Evolutionary conservation across 352 stramenopile species (phyloP).

Genomic region (Phytophthora quininea): DNA sequence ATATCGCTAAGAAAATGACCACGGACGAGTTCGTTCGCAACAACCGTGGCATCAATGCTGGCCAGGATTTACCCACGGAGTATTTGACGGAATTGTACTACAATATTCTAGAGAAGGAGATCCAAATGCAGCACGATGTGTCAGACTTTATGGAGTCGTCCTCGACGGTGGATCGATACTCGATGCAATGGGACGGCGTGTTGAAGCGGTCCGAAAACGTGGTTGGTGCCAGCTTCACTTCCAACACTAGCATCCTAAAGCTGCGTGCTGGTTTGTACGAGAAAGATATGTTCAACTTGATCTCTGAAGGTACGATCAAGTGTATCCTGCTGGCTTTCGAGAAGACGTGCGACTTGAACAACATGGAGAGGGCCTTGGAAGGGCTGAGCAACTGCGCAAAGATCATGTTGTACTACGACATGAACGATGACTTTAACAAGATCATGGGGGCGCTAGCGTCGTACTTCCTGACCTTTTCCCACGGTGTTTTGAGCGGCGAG

Average conservation of each 20-base stretch:
- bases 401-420: constrained; percentile 87
- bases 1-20: constrained; percentile 90
- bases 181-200: constrained; percentile 87
- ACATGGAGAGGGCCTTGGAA: constrained; percentile 85
- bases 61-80: constrained; percentile 70
- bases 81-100: constrained; percentile 83
- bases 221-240: constrained; percentile 87
- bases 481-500: constrained; percentile 83
- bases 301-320: constrained; percentile 80
- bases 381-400: constrained; percentile 84
- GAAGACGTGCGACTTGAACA: constrained; percentile 82
- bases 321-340: constrained; percentile 84
- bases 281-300: constrained; percentile 89
- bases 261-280: constrained; percentile 84
- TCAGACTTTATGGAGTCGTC: constrained; percentile 79
- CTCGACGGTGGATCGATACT: constrained; percentile 83
- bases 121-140: constrained; percentile 90
- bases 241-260: constrained; percentile 86
- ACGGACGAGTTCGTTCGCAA: constrained; percentile 89
- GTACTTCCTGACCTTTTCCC: constrained; percentile 87
- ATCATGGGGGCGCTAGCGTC: constrained; percentile 81
- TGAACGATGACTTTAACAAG: constrained; percentile 82
- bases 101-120: constrained; percentile 84
- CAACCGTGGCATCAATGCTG: constrained; percentile 87
- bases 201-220: constrained; percentile 89